Percentiles rank a stretch among this genome's conserved stretches.
These are phyloP conservation scores for Vitis hybrid DNA, from an alignment of 177 flowering plant species.

Conservation along the genomic window DNA sequence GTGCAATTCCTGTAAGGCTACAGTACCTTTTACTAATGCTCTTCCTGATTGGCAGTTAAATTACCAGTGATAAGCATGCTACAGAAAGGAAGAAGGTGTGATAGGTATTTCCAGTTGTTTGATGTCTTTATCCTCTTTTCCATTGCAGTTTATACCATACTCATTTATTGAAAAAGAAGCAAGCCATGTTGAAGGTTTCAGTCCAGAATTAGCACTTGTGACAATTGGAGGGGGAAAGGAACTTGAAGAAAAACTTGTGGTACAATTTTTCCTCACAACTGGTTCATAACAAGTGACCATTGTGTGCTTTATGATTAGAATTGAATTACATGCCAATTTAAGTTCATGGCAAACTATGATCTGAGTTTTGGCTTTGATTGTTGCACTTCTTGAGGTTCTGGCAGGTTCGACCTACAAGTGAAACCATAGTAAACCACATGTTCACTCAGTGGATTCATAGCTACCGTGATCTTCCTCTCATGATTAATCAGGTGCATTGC, in stretches of 20 bases:
- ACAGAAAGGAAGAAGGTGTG: too few species aligned
- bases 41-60: too few species aligned
- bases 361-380: slow-evolving; percentile 64
- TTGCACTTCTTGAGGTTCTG: slow-evolving; percentile 76
- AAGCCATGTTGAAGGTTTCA: slow-evolving; percentile 96
- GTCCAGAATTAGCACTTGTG: slow-evolving; percentile 94
- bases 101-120: too few species aligned
- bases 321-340: slow-evolving; percentile 2
- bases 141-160: slow-evolving; percentile 87
- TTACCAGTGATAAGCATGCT: too few species aligned
- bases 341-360: slow-evolving; percentile 16
- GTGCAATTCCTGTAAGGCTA: too few species aligned
- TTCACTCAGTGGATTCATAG: slow-evolving; percentile 98
- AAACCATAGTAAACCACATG: slow-evolving; percentile 98
- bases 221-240: slow-evolving; percentile 98
- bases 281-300: too few species aligned
- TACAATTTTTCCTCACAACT: slow-evolving; percentile 24
- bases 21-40: too few species aligned
- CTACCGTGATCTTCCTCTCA: slow-evolving; percentile 94
- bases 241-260: slow-evolving; percentile 99
- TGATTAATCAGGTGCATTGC: slow-evolving; percentile 82
- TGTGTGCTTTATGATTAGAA: neutral
- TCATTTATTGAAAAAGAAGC: slow-evolving; percentile 99
- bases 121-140: neutral
- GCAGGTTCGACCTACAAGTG: slow-evolving; percentile 99